phyloP scores from a whole-genome alignment of 2,329 filamentous ascomycete species.

The Elsinoe ampelina region DNA sequence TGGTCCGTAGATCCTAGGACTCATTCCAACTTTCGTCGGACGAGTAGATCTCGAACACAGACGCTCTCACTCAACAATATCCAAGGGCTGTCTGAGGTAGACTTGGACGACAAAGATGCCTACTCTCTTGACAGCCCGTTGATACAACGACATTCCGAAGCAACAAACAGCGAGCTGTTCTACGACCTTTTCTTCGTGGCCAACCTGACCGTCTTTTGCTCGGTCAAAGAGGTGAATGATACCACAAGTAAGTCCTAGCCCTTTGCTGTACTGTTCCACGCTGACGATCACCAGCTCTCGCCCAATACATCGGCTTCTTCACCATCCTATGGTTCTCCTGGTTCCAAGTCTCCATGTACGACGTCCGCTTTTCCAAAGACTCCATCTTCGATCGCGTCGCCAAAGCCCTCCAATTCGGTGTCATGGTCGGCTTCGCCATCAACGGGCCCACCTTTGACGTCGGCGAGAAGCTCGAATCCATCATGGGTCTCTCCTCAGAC shows the following conservation, averaged over 20 bases:
- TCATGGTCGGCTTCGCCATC: constrained; percentile 57
- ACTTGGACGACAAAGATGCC: background rate
- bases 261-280: background rate
- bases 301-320: constrained; percentile 45
- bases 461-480: constrained; percentile 30
- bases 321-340: constrained; percentile 59
- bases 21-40: constrained; percentile 1
- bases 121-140: constrained; percentile 19
- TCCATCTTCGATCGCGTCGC: constrained; percentile 53
- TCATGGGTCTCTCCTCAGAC: constrained; percentile 22
- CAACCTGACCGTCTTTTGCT: constrained; percentile 55
- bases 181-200: constrained; percentile 55
- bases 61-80: background rate
- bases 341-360: constrained; percentile 55
- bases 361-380: constrained; percentile 57
- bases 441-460: constrained; percentile 39
- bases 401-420: constrained; percentile 52
- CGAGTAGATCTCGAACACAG: constrained; percentile 1
- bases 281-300: constrained; percentile 18
- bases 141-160: constrained; percentile 39
- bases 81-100: constrained; percentile 1
- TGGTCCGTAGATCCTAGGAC: background rate
- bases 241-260: constrained; percentile 21
- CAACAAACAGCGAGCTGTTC: constrained; percentile 48
- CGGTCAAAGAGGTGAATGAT: constrained; percentile 46